Evolutionary conservation across 2,329 filamentous ascomycete species (phyloP), one percentile per base, ranked within the genome.

Genomic region (Diaporthe vexans): DNA sequence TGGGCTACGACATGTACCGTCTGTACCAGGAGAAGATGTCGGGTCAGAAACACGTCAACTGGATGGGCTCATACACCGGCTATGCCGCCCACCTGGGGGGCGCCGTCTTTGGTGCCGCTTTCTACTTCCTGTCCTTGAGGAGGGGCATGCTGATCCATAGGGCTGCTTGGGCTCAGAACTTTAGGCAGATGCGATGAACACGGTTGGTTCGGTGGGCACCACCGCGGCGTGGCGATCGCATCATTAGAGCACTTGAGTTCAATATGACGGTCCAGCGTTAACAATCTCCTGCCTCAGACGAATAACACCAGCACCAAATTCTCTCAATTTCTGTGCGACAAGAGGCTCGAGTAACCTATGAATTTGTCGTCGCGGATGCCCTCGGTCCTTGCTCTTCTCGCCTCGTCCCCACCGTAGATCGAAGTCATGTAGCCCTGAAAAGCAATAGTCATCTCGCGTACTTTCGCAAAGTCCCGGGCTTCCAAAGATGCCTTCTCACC

Each of bases 71-170:
- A 21, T 74, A 73, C 4, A 73, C 79, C 26, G 79, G 78, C 8
- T 78, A 80, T 57, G 77, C 79, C 11, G 79, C 77, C 17, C 79
- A 80, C 48, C 72, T 80, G 1, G 79, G 79, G 4, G 79, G 79
- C 13, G 76, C 76, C 0, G 76, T 75, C 2, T 79, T 77, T 33
- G 79, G 79, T 4, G 74, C 74, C 19, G 52, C 73, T 0, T 79
- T 77, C 48, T 78, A 78, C 54, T 11, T 76, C 46, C 19, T 79
- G 43, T 67, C 72, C 17, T 52, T 75, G 68, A 57, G 74, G 54
- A 72, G 65, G 52, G 72, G 74, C 1, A 59, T 59, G 56, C 9
- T 40, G 17, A 13, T 71, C 24, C 24, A 46, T 17, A 43, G 48
- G 69, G 57, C 57, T n/a, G 33, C 21, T 19, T 29, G 57, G 57